These are phyloP conservation scores for Beverwykella pulmonaria DNA, from an alignment of 495 filamentous ascomycete genomes.

Conservation along the genomic window DNA sequence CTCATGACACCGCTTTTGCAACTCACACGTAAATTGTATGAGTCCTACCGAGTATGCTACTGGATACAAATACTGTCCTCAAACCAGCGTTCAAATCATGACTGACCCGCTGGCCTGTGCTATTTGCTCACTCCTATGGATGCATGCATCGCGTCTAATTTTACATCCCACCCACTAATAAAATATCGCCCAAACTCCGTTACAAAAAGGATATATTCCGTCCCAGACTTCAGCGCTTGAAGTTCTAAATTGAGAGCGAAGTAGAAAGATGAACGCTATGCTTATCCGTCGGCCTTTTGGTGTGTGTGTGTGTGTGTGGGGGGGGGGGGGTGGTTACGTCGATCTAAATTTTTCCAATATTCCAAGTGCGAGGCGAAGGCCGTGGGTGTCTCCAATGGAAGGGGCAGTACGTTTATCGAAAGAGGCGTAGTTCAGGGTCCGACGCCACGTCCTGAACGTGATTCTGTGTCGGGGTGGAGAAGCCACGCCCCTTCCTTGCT, in stretches of 20 bases:
- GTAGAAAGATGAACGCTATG: not conserved
- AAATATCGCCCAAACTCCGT: not conserved
- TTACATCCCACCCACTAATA: not conserved
- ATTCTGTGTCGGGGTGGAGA: not conserved
- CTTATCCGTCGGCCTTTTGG: conserved; percentile 1
- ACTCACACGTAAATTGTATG: too few species aligned
- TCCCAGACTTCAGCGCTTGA: conserved; percentile 37
- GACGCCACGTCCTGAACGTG: not conserved
- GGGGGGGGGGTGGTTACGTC: too few species aligned
- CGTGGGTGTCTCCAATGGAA: not conserved
- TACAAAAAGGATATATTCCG: not conserved
- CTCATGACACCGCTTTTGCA: too few species aligned
- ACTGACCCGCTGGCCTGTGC: too few species aligned
- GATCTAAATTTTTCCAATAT: not conserved
- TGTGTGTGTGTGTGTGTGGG: not conserved
- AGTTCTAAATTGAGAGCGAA: conserved; percentile 10
- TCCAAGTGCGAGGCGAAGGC: not conserved
- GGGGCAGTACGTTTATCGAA: not conserved
- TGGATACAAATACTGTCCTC: too few species aligned
- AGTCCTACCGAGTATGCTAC: too few species aligned
- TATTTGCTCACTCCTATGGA: too few species aligned
- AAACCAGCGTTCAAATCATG: too few species aligned
- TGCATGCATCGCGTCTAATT: not conserved
- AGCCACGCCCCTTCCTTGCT: not conserved
- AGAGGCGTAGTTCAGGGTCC: not conserved